These are phyloP conservation scores for Fusarium pilosicola DNA, from an alignment of 2,329 filamentous ascomycete species.

Conservation along the genomic window DNA sequence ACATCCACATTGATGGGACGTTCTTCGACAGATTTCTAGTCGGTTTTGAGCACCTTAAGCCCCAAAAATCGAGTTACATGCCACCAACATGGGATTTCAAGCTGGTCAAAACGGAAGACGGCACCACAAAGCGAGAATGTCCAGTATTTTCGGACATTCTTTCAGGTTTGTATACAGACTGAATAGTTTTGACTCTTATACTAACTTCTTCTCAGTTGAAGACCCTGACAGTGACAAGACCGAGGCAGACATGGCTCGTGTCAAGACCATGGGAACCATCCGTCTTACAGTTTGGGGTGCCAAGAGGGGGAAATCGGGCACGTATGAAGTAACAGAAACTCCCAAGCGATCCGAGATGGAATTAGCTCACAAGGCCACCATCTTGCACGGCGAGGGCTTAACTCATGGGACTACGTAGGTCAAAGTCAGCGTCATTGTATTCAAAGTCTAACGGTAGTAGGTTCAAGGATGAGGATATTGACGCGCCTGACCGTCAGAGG, in stretches of 20 bases:
- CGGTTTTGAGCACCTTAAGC: accelerated
- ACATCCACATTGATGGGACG: neutral
- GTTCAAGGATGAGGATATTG: neutral
- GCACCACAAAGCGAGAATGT: neutral
- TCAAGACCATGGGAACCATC: neutral
- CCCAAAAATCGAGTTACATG: neutral
- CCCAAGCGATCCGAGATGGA: neutral
- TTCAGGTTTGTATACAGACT: neutral
- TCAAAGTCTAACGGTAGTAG: neutral
- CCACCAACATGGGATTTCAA: too few relatives aligned
- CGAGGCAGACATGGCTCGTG: neutral
- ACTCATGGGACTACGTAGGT: neutral
- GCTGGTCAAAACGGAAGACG: neutral
- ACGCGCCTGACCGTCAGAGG: accelerated
- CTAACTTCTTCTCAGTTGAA: neutral
- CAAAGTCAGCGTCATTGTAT: accelerated
- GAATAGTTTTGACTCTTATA: neutral
- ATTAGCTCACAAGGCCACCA: neutral
- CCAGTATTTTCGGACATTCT: neutral
- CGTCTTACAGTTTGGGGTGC: neutral
- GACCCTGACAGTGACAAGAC: neutral
- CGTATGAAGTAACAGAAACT: accelerated
- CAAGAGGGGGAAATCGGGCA: accelerated
- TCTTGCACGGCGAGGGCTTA: neutral
- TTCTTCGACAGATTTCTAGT: too few relatives aligned